Conservation (phyloP, 345 rosid genomes). For the Clausena lansium region DNA sequence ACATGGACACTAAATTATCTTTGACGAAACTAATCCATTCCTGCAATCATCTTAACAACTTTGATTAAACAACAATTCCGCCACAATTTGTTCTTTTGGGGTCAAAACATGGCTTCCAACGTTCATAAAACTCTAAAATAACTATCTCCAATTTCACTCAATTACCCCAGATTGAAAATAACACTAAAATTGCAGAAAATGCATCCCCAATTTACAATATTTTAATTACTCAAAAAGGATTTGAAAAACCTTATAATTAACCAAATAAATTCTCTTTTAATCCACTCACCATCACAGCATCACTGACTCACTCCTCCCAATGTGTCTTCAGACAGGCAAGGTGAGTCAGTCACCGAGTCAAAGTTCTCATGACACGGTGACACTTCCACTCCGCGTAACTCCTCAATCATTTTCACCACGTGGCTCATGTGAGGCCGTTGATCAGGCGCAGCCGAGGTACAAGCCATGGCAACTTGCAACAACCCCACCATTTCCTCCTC, state of each 20-base stretch:
- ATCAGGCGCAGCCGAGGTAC: conserved; percentile 49
- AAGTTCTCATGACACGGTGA: conserved; percentile 62
- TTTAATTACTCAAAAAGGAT: background rate
- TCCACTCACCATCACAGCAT: background rate
- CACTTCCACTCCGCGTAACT: conserved; percentile 52
- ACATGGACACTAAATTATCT: too few relatives aligned
- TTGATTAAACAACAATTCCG: background rate
- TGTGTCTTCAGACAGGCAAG: conserved; percentile 75
- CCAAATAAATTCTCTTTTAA: background rate
- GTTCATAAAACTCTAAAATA: background rate
- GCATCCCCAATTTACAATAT: background rate
- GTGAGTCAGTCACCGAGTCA: conserved; percentile 72
- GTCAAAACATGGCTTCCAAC: background rate
- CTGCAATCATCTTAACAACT: background rate
- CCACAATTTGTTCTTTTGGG: background rate
- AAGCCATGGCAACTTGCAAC: conserved; percentile 69
- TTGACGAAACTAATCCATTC: too few relatives aligned
- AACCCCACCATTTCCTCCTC: conserved; percentile 86
- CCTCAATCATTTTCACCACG: conserved; percentile 74
- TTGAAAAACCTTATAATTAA: background rate
- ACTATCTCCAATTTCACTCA: background rate
- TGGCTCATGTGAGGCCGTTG: conserved; percentile 62
- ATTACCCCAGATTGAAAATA: background rate
- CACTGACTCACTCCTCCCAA: conserved; percentile 57
- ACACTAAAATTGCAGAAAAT: background rate